A percentile compares a stretch with the other conserved stretches of the same genome.
Evolutionary conservation across 106 monocot genomes (phyloP).

Genomic region (Cymbidium sinense): DNA sequence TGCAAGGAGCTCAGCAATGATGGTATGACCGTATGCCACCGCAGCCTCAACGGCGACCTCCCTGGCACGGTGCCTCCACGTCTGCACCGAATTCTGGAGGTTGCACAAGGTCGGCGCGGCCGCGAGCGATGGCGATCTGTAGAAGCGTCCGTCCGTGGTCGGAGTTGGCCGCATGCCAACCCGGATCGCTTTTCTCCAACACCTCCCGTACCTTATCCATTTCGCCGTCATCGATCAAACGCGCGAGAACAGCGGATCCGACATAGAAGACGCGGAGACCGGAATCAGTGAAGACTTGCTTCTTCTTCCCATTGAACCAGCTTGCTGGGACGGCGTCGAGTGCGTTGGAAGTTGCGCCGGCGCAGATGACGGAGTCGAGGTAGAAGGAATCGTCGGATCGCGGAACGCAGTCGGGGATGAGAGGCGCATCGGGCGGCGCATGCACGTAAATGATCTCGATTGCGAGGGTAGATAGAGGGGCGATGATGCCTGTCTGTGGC

Average conservation of each 20-base stretch:
- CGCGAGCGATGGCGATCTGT: slow-evolving; percentile 28
- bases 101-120: slow-evolving; percentile 51
- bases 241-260: slow-evolving; percentile 41
- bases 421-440: too few species aligned
- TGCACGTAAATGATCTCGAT: slow-evolving; percentile 34
- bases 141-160: slow-evolving; percentile 26
- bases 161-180: slow-evolving; percentile 43
- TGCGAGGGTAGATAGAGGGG: slow-evolving; percentile 28
- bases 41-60: slow-evolving; percentile 45
- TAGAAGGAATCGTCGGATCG: slow-evolving; percentile 36
- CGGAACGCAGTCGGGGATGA: slow-evolving; percentile 25
- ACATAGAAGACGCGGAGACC: slow-evolving; percentile 32
- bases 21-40: slow-evolving; percentile 32
- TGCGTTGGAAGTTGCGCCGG: slow-evolving; percentile 34
- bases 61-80: slow-evolving; percentile 26
- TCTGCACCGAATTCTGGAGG: slow-evolving; percentile 40
- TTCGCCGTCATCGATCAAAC: slow-evolving; percentile 24
- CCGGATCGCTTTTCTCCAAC: slow-evolving; percentile 41
- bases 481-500: slow-evolving; percentile 40
- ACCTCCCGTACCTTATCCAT: slow-evolving; percentile 36
- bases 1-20: slow-evolving; percentile 43
- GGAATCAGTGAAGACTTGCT: slow-evolving; percentile 47
- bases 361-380: slow-evolving; percentile 53
- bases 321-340: slow-evolving; percentile 37
- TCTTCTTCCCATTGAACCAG: slow-evolving; percentile 55